Evolutionary conservation across 2,329 filamentous ascomycete genomes (phyloP).

Genomic region (Aspergillus clavatus): DNA sequence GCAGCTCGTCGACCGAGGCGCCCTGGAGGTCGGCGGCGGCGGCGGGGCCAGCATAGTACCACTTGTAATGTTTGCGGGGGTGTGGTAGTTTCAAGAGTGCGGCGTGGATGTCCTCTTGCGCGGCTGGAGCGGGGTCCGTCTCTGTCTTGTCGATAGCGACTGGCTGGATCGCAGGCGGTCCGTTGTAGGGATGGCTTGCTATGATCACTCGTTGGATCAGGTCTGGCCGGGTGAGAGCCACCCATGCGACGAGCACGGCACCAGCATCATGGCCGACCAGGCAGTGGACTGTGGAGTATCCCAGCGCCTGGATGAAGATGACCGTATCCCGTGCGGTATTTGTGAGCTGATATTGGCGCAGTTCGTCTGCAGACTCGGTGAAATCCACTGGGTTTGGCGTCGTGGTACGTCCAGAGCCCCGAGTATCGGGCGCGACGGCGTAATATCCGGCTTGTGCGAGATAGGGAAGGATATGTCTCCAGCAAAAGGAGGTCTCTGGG

Average conservation of each 20-base stretch:
- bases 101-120: slow-evolving; percentile 49
- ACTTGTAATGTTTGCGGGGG: slow-evolving; percentile 64
- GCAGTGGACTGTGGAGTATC: slow-evolving; percentile 54
- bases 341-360: slow-evolving; percentile 54
- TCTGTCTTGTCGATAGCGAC: slow-evolving; percentile 35
- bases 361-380: slow-evolving; percentile 44
- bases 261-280: slow-evolving; percentile 66
- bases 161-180: slow-evolving; percentile 47
- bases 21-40: slow-evolving; percentile 36
- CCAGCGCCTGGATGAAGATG: slow-evolving; percentile 56
- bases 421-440: slow-evolving; percentile 63
- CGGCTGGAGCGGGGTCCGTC: slow-evolving; percentile 11
- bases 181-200: slow-evolving; percentile 62
- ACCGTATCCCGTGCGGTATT: slow-evolving; percentile 59
- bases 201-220: slow-evolving; percentile 58
- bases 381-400: too few species aligned
- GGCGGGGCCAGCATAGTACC: slow-evolving; percentile 47
- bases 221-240: slow-evolving; percentile 59
- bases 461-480: slow-evolving; percentile 58
- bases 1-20: slow-evolving; percentile 45
- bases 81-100: slow-evolving; percentile 53
- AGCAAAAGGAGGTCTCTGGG: slow-evolving; percentile 65
- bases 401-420: slow-evolving; percentile 63
- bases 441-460: slow-evolving; percentile 60
- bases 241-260: slow-evolving; percentile 55